Conservation (phyloP, 257 asterid species). For the Rhazya stricta region DNA sequence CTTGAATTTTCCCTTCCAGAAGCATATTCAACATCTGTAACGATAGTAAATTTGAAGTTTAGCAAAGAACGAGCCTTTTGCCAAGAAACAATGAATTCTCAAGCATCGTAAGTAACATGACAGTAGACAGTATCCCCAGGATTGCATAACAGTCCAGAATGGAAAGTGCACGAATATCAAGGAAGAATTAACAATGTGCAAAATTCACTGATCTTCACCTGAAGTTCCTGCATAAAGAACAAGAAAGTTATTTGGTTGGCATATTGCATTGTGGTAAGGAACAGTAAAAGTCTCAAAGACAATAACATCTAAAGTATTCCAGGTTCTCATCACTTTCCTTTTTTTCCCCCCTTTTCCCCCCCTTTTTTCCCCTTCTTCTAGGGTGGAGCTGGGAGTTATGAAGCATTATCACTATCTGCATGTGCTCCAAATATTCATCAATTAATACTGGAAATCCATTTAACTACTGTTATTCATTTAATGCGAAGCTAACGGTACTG, state of each 20-base stretch:
- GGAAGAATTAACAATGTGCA: constrained; percentile 29
- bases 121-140: background rate
- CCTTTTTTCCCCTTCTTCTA: background rate
- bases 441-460: background rate
- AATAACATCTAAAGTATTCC: background rate
- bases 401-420: background rate
- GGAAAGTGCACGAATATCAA: background rate
- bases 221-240: constrained; percentile 41
- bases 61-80: constrained; percentile 24
- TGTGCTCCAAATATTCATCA: background rate
- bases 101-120: background rate
- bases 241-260: constrained; percentile 20
- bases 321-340: background rate
- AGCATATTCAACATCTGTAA: constrained; percentile 48
- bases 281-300: background rate
- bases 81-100: constrained; percentile 13
- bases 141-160: constrained; percentile 2
- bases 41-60: constrained; percentile 28
- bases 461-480: background rate
- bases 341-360: background rate
- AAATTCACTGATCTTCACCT: constrained; percentile 35
- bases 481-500: background rate
- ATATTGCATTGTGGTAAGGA: constrained; percentile 13
- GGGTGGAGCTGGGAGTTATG: background rate
- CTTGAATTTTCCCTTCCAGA: constrained; percentile 37